Conservation (phyloP, 148 eudicot genomes). For the Nyssa sinensis region DNA sequence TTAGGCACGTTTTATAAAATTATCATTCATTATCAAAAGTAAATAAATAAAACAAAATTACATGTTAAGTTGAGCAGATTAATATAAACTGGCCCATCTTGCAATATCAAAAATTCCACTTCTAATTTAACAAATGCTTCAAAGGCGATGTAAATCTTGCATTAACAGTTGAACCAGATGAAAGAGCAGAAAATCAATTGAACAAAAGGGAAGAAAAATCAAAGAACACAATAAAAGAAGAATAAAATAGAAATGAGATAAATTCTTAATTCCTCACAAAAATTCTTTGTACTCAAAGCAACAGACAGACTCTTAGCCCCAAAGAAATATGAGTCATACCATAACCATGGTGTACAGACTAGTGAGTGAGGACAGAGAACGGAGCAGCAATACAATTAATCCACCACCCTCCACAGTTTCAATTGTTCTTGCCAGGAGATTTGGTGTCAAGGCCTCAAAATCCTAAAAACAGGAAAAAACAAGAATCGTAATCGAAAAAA, state of each 20-base stretch:
- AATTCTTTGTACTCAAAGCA: background rate
- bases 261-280: background rate
- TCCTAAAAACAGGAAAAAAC: conserved; percentile 43
- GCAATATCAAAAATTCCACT: too few relatives aligned
- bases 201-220: background rate
- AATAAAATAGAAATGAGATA: background rate
- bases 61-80: too few relatives aligned
- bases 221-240: background rate
- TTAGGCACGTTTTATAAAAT: too few relatives aligned
- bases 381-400: conserved; percentile 70
- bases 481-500: background rate
- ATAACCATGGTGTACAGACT: conserved; percentile 95
- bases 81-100: too few relatives aligned
- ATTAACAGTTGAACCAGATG: background rate
- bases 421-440: conserved; percentile 90
- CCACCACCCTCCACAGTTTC: conserved; percentile 99
- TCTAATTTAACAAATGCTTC: too few relatives aligned
- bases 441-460: conserved; percentile 97
- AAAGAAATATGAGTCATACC: conserved; percentile 40
- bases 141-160: too few relatives aligned
- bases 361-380: conserved; percentile 81
- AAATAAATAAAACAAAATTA: too few relatives aligned
- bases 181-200: background rate
- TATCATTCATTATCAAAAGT: too few relatives aligned
- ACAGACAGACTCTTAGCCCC: background rate